Base-by-base conservation (phyloP, 179 eudicot genomes). In the Beta macrorhiza region DNA sequence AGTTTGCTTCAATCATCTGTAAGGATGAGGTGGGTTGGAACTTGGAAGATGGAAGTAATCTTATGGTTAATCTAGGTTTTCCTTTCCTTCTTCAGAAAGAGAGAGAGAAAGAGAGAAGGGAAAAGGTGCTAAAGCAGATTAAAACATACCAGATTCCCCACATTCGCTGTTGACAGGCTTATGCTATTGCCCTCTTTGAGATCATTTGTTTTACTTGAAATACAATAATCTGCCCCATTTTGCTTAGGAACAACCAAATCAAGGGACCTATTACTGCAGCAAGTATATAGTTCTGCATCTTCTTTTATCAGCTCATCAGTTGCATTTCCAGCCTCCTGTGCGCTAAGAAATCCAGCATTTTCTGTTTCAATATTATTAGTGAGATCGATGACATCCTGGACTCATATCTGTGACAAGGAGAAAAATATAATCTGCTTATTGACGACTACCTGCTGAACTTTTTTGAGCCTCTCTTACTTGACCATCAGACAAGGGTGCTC, bases 121-220 rank as follows among this genome's bases (percentile, higher is more conserved):
- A 44, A 73, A 12, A 22, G 59, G 64, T 63, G 20, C 5, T 57
- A 42, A 83, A 65, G 81, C 61, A 63, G 17, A 5, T 11, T 42
- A 61, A 3, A 76, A 67, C 5, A 37, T 82, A 82, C 85, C 78
- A 78, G 42, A 74, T 72, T 20, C 69, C 61, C 85, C 75, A 75
- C 52, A 75, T 61, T 57, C 57, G 45, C 47, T 68, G 80, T 65
- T 74, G 68, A 69, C 42, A 74, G 79, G 67, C 77, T 83, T 80
- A 52, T 75, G 76, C 44, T 25, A 72, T 49, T 52, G 51, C 73
- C 82, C 67, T 56, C 67, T 52, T 79, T 71, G 61, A 74, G 69
- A 22, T 85, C 75, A 69, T 75, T 79, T 44, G 82, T 52, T 67
- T 72, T 22, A 78, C 76, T 32, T 15, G 52, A 62, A 75, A 70